Evolutionary conservation across 306 rosid genomes (phyloP).

Genomic region (Urtica urens): DNA sequence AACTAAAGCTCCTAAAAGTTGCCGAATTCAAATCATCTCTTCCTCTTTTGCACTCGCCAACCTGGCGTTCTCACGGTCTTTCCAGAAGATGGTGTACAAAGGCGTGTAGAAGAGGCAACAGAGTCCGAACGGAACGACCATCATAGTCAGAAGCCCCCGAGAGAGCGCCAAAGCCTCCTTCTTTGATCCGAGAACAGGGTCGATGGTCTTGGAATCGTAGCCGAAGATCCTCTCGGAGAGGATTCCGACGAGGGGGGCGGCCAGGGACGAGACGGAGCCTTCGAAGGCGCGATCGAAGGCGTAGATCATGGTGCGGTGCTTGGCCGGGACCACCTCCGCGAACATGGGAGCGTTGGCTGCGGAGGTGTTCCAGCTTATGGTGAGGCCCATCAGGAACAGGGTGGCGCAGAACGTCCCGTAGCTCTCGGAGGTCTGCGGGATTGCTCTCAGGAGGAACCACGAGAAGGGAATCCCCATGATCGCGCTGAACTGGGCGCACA

Average conservation of each 20-base stretch:
- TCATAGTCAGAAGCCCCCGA: conserved; percentile 82
- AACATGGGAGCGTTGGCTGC: conserved; percentile 92
- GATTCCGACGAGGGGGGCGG: conserved; percentile 96
- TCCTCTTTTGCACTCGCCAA: conserved; percentile 38
- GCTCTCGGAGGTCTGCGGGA: conserved; percentile 81
- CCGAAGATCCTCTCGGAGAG: conserved; percentile 84
- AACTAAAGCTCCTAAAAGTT: background rate
- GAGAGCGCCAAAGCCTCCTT: conserved; percentile 83
- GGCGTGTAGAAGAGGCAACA: conserved; percentile 91
- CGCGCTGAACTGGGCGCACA: conserved; percentile 95
- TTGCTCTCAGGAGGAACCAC: conserved; percentile 54
- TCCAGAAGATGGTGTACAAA: conserved; percentile 46
- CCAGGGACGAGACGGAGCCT: conserved; percentile 83
- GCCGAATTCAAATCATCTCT: background rate
- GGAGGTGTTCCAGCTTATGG: conserved; percentile 79
- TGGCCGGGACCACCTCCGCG: conserved; percentile 83
- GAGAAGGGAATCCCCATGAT: conserved; percentile 97
- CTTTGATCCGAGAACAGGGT: conserved; percentile 50
- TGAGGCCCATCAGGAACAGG: conserved; percentile 80
- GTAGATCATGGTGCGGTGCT: conserved; percentile 90
- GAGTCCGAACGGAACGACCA: conserved; percentile 74
- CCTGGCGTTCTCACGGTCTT: conserved; percentile 68
- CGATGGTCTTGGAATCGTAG: conserved; percentile 60
- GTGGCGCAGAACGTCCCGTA: conserved; percentile 47
- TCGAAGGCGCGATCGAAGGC: conserved; percentile 97